Evolutionary conservation across 2,329 filamentous ascomycete genomes (phyloP).

Genomic region (Alternaria alternata): DNA sequence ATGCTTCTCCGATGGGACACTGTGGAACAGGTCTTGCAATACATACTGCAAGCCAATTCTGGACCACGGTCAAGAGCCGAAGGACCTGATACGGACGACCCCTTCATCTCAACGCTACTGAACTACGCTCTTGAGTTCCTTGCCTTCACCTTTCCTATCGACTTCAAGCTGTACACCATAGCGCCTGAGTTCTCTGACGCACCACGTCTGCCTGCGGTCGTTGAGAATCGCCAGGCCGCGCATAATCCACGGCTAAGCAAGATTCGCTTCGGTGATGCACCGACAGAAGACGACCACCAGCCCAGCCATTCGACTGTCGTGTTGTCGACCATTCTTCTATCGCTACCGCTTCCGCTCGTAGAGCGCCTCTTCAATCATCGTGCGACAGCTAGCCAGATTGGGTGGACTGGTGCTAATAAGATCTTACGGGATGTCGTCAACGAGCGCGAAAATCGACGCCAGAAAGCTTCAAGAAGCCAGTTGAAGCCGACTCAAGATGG

Average conservation of each 20-base stretch:
- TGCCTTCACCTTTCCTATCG: constrained; percentile 65
- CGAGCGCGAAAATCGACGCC: constrained; percentile 54
- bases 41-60: constrained; percentile 59
- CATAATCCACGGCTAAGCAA: constrained; percentile 65
- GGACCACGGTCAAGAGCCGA: constrained; percentile 17
- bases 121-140: constrained; percentile 66
- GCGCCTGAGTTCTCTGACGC: constrained; percentile 58
- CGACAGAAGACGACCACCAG: constrained; percentile 54
- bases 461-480: constrained; percentile 38
- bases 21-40: constrained; percentile 67
- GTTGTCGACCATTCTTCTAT: constrained; percentile 73
- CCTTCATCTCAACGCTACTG: constrained; percentile 64
- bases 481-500: constrained; percentile 33
- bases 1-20: constrained; percentile 69
- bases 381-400: constrained; percentile 59
- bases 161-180: constrained; percentile 66
- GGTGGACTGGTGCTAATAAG: constrained; percentile 49
- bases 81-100: constrained; percentile 57
- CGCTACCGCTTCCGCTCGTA: constrained; percentile 72
- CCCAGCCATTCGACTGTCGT: constrained; percentile 55
- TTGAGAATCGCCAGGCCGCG: constrained; percentile 46
- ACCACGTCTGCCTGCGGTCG: constrained; percentile 55
- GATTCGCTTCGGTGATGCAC: constrained; percentile 76
- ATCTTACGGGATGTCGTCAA: constrained; percentile 54
- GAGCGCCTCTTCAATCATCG: constrained; percentile 71